Base-by-base conservation (phyloP, 257 asterid genomes). In the Nicotiana attenuata region DNA sequence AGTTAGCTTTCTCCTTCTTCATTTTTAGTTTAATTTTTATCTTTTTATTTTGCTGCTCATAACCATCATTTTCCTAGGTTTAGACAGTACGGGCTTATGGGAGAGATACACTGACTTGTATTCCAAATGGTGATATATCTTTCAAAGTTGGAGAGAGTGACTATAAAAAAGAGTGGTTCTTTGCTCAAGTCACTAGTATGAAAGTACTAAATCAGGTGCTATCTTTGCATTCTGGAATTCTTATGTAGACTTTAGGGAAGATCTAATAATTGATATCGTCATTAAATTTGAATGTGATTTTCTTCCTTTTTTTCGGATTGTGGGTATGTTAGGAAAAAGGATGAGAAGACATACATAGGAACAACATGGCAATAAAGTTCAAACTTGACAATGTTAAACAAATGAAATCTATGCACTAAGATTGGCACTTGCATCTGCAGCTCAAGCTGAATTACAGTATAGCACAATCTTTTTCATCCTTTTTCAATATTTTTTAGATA, bases 81-180 rank as follows among this genome's bases (percentile, higher is more conserved):
- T 85, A 91, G 98, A 84, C 98, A 95, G 82, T 95, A 95, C 75
- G 98, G 98, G 82, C 41, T n/a, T 95, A 28, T 93, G 98, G 98
- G 96, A 90, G 76, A 89, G 92, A 56, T 95, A 95, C 86, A 35
- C 60, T 7, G 81, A 55, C n/a, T 78, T 60, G 33, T 15, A 57
- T 60, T n/a, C 35, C 69, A 60, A 64, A 13, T 65, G 35, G 86
- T 55, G 98, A 95, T 87, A 83, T 93, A 57, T 90, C 6, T 95
- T 85, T 85, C n/a, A 87, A 87, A 2, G 87, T 92, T 50, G 95
- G 96, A 9, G 87, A 79, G n/a, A 93, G 93, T 77, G 92, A 93
- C 81, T 90, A 92, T 68, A 78, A 26, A 22, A 89, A 83, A 78
- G 98, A 94, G 47, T 94, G 98, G 97, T 91, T 94, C 88, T 94